Evolutionary conservation across 345 rosid species (phyloP), one percentile per base, ranked within the genome.

Genomic region (Ceriops tagal): DNA sequence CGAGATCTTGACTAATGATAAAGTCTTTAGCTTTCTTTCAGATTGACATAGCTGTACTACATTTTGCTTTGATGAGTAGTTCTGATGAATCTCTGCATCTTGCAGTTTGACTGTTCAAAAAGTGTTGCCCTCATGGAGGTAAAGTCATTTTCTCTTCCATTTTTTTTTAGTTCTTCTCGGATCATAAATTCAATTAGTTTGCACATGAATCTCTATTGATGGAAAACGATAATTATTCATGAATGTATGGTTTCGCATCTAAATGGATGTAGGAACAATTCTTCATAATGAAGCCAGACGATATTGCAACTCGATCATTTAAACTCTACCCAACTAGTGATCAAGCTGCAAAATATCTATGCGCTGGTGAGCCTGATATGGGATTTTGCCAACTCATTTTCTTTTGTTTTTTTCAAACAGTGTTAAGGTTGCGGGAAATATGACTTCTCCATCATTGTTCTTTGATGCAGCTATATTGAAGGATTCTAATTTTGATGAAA

Each of bases 81-180:
- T 67, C 31, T 56, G 62, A 72, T 57, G 35, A 68, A 7, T 43
- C 58, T 68, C 69, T 71, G 9, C 67, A 27, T 72, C 57, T 30
- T 52, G 79, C 86, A 91, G 98, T 92, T 95, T 53, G 87, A 85
- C 78, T 92, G 99, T 86, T 87, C 96, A 69, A 87, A 71, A 75
- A 92, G 92, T 16, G 91, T 93, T 32, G 70, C 85, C 53, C 79
- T 84, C 28, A 82, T 86, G 79, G 96, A 92, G 98, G 96, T 89
- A 78, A 66, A 21, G 49, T 56, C 58, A 61, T 16, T 31, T 31
- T 2, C 15, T 31, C 20, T 24, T 6, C 22, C 27, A 1, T 26
- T 60, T 51, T 4, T 4, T 22, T 30, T 32, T 28, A 21, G 51
- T 65, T 16, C 27, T 9, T 18, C 58, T 43, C 49, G 15, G 13